These are phyloP conservation scores for Kwoniella dendrophila DNA, from an alignment of 768 basidiomycete species.

Conservation along the genomic window DNA sequence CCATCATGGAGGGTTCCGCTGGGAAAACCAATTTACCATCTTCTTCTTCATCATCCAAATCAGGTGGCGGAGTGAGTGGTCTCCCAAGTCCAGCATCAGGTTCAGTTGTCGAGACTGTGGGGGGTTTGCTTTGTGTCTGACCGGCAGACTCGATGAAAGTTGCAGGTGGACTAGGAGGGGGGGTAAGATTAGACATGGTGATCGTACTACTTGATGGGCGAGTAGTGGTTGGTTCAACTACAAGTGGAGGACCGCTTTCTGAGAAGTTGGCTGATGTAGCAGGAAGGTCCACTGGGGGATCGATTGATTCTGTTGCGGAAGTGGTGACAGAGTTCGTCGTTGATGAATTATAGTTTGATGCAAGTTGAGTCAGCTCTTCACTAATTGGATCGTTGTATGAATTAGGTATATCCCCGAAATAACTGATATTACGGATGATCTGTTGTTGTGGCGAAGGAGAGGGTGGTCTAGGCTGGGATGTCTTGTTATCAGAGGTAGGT, in stretches of 20 bases:
- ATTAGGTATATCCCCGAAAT: neutral
- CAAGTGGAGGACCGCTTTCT: neutral
- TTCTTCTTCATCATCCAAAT: neutral
- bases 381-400: neutral
- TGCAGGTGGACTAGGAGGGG: conserved; percentile 6
- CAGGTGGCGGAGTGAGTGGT: conserved; percentile 17
- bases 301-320: neutral
- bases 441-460: neutral
- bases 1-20: neutral
- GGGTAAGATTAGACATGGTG: neutral
- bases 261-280: too few relatives aligned
- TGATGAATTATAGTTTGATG: neutral
- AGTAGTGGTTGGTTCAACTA: neutral
- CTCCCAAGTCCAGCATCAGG: too few relatives aligned
- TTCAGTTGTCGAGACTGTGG: neutral
- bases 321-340: too few relatives aligned
- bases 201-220: neutral
- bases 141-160: neutral
- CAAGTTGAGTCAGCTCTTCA: neutral
- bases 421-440: neutral
- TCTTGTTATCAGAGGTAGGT: too few relatives aligned
- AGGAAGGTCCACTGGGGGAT: neutral
- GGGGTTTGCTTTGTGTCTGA: neutral
- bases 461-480: neutral
- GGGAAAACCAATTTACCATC: conserved; percentile 5